Conservation (phyloP, 2,329 filamentous ascomycete species). For the Arthroderma sp. region DNA sequence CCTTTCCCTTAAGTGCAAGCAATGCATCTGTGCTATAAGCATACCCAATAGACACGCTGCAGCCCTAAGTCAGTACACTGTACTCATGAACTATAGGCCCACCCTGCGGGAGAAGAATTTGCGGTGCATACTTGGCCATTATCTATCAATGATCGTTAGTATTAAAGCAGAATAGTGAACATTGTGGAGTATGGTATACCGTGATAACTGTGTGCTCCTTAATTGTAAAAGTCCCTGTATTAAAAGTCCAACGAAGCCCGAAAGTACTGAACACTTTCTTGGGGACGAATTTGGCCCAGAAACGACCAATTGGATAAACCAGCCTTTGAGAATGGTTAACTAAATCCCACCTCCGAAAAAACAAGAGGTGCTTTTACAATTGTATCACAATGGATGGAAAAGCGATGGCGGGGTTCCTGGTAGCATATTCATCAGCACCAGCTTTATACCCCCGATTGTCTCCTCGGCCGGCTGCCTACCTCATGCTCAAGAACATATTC, state of each 20-base stretch:
- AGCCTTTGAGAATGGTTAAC: conserved; percentile 44
- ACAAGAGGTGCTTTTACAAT: conserved; percentile 44
- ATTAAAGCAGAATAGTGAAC: too few relatives aligned
- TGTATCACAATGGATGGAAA: conserved; percentile 52
- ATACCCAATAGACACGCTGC: conserved; percentile 48
- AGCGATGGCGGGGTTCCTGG: conserved; percentile 45
- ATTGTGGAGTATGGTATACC: conserved; percentile 22
- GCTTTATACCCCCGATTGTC: conserved; percentile 48
- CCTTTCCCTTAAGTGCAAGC: conserved; percentile 54
- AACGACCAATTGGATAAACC: conserved; percentile 41
- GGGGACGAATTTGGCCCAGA: conserved; percentile 29
- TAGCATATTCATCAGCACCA: conserved; percentile 44
- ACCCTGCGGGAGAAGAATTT: conserved; percentile 10
- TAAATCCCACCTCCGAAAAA: conserved; percentile 44
- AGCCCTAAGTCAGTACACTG: not conserved
- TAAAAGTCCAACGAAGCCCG: conserved; percentile 26
- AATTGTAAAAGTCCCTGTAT: conserved; percentile 34
- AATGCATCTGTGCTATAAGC: conserved; percentile 65
- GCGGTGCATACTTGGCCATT: conserved; percentile 40
- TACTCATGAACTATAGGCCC: too few relatives aligned
- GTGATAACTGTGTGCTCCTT: conserved; percentile 35
- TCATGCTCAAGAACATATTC: conserved; percentile 50
- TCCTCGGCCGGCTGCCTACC: conserved; percentile 51
- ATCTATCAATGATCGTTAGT: conserved; percentile 7
- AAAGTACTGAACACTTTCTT: conserved; percentile 23